Evolutionary conservation across 192 early-diverging fungal genomes (phyloP).

Genomic region (Coemansia sp.): DNA sequence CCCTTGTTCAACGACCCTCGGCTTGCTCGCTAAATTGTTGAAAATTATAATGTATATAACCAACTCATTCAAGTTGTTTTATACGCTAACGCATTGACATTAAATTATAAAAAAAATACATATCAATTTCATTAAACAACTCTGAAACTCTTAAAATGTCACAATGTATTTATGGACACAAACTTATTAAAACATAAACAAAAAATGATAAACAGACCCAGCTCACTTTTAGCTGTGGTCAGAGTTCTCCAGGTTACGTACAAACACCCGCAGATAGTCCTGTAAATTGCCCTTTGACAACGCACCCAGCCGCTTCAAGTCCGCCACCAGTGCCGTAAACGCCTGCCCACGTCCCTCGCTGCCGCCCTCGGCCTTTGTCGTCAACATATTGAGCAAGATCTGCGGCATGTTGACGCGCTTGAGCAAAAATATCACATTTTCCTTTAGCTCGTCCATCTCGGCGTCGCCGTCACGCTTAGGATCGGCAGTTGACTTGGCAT

Average conservation of each 20-base stretch:
- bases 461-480: not conserved
- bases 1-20: no score
- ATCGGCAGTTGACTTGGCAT: not conserved
- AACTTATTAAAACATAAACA: no score
- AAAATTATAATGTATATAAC: no score
- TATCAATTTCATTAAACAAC: no score
- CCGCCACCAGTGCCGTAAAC: conserved; percentile 18
- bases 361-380: not conserved
- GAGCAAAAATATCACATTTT: conserved; percentile 32
- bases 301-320: conserved; percentile 29
- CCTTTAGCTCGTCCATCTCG: conserved; percentile 35
- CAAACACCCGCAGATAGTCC: conserved; percentile 33
- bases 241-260: conserved; percentile 21
- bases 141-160: no score
- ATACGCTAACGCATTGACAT: no score
- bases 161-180: no score
- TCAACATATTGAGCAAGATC: conserved; percentile 26
- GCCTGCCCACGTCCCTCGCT: not conserved
- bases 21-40: no score
- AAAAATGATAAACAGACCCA: no score
- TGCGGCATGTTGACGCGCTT: conserved; percentile 36
- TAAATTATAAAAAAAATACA: no score
- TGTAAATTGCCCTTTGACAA: conserved; percentile 37
- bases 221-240: not conserved
- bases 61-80: no score